phyloP scores from a whole-genome alignment of 805 yeast genomes.

The Barnettozyma populi region DNA sequence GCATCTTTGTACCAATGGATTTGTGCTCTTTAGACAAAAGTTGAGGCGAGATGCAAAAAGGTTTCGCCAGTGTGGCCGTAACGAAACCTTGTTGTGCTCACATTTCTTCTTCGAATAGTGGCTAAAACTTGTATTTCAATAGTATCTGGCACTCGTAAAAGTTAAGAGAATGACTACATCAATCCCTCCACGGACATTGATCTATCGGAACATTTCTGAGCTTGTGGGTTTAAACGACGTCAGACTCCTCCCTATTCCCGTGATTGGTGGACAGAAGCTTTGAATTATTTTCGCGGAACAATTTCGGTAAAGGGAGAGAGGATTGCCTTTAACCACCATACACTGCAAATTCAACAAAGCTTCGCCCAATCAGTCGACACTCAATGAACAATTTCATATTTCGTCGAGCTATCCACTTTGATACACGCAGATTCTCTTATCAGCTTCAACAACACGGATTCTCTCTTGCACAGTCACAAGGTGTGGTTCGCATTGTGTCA shows the following conservation, averaged over 20 bases:
- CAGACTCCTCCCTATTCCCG: too few species aligned
- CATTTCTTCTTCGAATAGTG: background rate
- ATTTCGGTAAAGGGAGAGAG: background rate
- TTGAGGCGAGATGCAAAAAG: background rate
- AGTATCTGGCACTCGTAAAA: background rate
- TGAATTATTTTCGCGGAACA: background rate
- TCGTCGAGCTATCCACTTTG: constrained; percentile 17
- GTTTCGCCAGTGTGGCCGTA: background rate
- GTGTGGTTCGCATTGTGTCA: constrained; percentile 68
- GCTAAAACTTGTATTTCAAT: background rate
- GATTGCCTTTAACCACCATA: background rate
- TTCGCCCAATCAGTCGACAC: background rate
- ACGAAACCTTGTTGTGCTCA: background rate
- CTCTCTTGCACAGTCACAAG: constrained; percentile 67
- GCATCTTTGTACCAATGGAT: background rate
- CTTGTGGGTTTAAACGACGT: too few species aligned
- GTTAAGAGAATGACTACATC: too few species aligned
- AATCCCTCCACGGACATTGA: too few species aligned
- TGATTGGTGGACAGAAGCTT: too few species aligned
- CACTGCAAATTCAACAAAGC: background rate
- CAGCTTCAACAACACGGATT: constrained; percentile 56
- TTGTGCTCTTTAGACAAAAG: background rate
- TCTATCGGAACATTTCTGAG: too few species aligned
- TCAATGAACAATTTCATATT: constrained; percentile 1
- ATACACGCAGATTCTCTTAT: constrained; percentile 22